Evolutionary conservation across 306 rosid species (phyloP).

Genomic region (Pyrus betulifolia): DNA sequence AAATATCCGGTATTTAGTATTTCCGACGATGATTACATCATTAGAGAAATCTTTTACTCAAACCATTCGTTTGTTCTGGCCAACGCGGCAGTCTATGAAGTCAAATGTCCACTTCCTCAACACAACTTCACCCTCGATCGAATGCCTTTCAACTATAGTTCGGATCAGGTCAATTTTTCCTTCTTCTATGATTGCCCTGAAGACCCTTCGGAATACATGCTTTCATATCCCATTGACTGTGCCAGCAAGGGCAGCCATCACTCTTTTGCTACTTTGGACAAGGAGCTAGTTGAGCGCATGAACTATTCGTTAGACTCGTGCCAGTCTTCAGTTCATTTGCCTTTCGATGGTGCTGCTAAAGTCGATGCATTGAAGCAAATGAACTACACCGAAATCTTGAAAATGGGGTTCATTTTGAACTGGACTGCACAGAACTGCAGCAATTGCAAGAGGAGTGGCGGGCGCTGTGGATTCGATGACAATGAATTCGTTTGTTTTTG

Average conservation of each 20-base stretch:
- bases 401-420: slow-evolving; percentile 58
- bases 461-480: slow-evolving; percentile 25
- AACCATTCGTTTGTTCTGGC: slow-evolving; percentile 34
- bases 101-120: slow-evolving; percentile 43
- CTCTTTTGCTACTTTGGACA: slow-evolving; percentile 53
- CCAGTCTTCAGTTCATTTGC: slow-evolving; percentile 31
- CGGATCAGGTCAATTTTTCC: slow-evolving; percentile 32
- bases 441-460: slow-evolving; percentile 46
- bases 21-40: slow-evolving; percentile 33
- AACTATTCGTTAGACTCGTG: slow-evolving; percentile 39
- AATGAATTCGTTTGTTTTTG: no score
- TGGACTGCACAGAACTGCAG: slow-evolving; percentile 51
- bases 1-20: slow-evolving; percentile 41
- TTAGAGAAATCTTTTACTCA: slow-evolving; percentile 42
- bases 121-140: slow-evolving; percentile 39
- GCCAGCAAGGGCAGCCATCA: slow-evolving; percentile 30
- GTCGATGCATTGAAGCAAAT: slow-evolving; percentile 21
- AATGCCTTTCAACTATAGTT: slow-evolving; percentile 32
- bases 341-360: slow-evolving; percentile 17
- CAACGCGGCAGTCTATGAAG: slow-evolving; percentile 18
- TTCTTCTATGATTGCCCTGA: slow-evolving; percentile 52
- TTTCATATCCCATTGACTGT: slow-evolving; percentile 33
- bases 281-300: slow-evolving; percentile 25
- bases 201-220: slow-evolving; percentile 23
- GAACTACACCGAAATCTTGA: slow-evolving; percentile 43